Conservation (phyloP, 148 eudicot genomes). For the Selenicereus undatus region DNA sequence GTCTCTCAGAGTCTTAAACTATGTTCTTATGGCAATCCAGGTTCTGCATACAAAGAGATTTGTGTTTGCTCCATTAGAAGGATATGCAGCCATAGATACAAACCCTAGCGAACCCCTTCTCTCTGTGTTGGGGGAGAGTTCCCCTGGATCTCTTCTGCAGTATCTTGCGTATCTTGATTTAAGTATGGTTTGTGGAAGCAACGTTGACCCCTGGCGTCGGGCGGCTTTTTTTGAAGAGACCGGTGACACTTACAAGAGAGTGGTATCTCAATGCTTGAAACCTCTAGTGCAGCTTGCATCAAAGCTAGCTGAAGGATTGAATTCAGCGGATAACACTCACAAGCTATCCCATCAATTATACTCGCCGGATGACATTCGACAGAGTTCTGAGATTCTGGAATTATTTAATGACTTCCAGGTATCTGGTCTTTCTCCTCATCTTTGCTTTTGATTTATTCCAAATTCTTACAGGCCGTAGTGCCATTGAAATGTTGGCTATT, state of each 20-base stretch:
- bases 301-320: slow-evolving; percentile 57
- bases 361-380: slow-evolving; percentile 43
- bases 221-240: slow-evolving; percentile 93
- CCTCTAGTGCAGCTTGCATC: slow-evolving; percentile 69
- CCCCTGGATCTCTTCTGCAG: slow-evolving; percentile 58
- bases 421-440: neutral
- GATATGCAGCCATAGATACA: slow-evolving; percentile 79
- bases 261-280: slow-evolving; percentile 58
- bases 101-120: slow-evolving; percentile 84
- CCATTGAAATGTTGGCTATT: too few species aligned
- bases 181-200: slow-evolving; percentile 81
- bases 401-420: slow-evolving; percentile 82
- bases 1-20: neutral
- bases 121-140: slow-evolving; percentile 65
- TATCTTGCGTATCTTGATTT: slow-evolving; percentile 91
- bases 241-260: slow-evolving; percentile 87
- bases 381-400: slow-evolving; percentile 49
- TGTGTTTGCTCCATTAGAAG: slow-evolving; percentile 83
- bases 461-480: neutral
- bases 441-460: neutral
- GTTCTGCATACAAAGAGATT: slow-evolving; percentile 80
- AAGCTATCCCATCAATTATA: slow-evolving; percentile 62
- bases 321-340: slow-evolving; percentile 43
- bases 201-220: slow-evolving; percentile 83
- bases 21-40: slow-evolving; percentile 28